phyloP scores from a whole-genome alignment of 805 yeast species.

The Helenozyma baotianmanensis region DNA sequence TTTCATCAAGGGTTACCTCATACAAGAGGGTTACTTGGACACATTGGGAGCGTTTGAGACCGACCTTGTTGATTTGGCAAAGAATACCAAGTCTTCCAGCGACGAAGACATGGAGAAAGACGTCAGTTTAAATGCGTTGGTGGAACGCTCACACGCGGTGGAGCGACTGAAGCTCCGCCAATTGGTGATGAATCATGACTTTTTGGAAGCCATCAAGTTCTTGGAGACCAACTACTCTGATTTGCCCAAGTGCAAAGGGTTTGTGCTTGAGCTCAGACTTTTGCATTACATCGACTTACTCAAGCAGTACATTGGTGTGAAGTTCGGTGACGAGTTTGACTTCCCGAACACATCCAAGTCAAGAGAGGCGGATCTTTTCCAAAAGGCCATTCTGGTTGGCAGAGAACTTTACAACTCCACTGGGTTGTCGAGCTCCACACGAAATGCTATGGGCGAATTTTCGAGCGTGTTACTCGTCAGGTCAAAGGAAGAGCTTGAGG shows the following conservation, averaged over 20 bases:
- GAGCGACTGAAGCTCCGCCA: slow-evolving; percentile 5
- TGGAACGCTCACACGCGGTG: slow-evolving; percentile 2
- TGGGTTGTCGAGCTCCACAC: background rate
- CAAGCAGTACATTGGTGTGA: slow-evolving; percentile 18
- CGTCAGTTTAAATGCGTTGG: background rate
- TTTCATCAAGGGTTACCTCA: slow-evolving; percentile 35
- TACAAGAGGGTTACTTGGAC: slow-evolving; percentile 35
- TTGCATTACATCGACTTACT: slow-evolving; percentile 22
- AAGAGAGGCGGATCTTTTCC: slow-evolving; percentile 13
- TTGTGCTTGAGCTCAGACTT: slow-evolving; percentile 24
- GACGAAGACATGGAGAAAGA: slow-evolving; percentile 8
- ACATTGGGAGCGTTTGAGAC: slow-evolving; percentile 30
- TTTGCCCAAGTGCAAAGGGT: slow-evolving; percentile 3
- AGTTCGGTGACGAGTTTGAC: slow-evolving; percentile 6
- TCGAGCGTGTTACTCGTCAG: slow-evolving; percentile 8
- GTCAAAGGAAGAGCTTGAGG: slow-evolving; percentile 3
- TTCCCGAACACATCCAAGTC: background rate
- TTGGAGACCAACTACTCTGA: slow-evolving; percentile 4
- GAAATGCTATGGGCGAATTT: slow-evolving; percentile 5
- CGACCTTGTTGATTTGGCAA: slow-evolving; percentile 25
- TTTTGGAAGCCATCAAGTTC: slow-evolving; percentile 5
- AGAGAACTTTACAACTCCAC: slow-evolving; percentile 2
- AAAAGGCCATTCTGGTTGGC: slow-evolving; percentile 16
- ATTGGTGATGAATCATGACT: slow-evolving; percentile 4
- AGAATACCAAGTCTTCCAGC: slow-evolving; percentile 8